A percentile compares a stretch with the other conserved stretches of the same genome.
Conservation (phyloP, 345 rosid genomes). For the Gossypium arboreum region DNA sequence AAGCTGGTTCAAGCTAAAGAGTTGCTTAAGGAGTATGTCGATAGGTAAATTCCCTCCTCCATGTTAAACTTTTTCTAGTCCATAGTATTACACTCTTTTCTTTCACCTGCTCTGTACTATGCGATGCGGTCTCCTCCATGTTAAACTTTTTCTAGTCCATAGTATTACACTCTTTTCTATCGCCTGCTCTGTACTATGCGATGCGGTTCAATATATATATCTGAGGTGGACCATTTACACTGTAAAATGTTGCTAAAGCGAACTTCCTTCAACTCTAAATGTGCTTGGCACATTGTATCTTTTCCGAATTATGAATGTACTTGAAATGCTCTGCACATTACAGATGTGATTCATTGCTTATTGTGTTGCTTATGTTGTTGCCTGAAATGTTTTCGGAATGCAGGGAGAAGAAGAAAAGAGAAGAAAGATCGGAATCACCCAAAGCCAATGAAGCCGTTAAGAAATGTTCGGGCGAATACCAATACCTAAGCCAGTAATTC, state of each 20-base stretch:
- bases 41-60: slow-evolving; percentile 46
- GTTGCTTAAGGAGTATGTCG: slow-evolving; percentile 86
- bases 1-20: slow-evolving; percentile 98
- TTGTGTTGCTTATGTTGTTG: neutral
- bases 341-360: neutral
- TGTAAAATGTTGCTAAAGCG: neutral
- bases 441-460: slow-evolving; percentile 72
- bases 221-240: neutral
- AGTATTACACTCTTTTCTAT: neutral
- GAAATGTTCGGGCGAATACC: slow-evolving; percentile 56
- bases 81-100: neutral
- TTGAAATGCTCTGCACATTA: neutral
- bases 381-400: slow-evolving; percentile 10
- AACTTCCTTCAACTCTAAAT: neutral
- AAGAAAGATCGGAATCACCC: slow-evolving; percentile 68
- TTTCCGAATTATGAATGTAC: neutral
- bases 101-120: neutral
- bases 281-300: neutral
- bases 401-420: slow-evolving; percentile 95
- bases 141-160: neutral
- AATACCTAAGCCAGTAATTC: slow-evolving; percentile 27
- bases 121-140: neutral
- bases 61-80: neutral
- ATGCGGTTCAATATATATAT: neutral
- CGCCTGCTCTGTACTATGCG: neutral